These are phyloP conservation scores for Xylariaceae sp. DNA, from an alignment of 2,329 filamentous ascomycete species.

Conservation along the genomic window DNA sequence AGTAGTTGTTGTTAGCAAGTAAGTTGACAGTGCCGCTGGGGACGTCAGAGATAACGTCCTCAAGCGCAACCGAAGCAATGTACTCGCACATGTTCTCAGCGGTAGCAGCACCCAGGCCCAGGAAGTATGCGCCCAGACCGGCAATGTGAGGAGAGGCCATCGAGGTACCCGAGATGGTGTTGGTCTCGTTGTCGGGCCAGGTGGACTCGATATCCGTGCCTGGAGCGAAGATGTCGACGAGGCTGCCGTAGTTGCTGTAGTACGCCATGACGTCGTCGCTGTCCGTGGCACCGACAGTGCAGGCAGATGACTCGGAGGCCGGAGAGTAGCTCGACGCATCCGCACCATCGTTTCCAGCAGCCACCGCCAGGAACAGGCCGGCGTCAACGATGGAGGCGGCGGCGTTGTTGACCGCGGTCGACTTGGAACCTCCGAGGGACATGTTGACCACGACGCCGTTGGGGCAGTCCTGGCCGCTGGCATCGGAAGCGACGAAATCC, in stretches of 20 bases:
- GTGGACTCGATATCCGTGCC: constrained; percentile 37
- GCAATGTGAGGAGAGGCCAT: constrained; percentile 60
- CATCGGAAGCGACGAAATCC: constrained; percentile 40
- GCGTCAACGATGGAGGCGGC: constrained; percentile 39
- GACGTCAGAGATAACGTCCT: constrained; percentile 32
- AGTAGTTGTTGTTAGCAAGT: constrained; percentile 28
- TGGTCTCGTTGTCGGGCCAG: constrained; percentile 34
- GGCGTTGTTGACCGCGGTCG: constrained; percentile 45
- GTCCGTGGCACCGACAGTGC: constrained; percentile 51
- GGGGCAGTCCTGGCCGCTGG: constrained; percentile 36
- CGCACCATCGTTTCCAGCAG: constrained; percentile 48
- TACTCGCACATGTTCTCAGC: constrained; percentile 39
- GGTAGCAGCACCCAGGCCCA: constrained; percentile 35
- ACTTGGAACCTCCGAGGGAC: constrained; percentile 46
- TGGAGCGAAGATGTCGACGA: constrained; percentile 41
- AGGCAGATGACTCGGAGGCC: constrained; percentile 41
- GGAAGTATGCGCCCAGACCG: constrained; percentile 57
- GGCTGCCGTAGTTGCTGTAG: constrained; percentile 47
- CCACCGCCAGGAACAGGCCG: constrained; percentile 49
- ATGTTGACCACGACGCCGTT: constrained; percentile 48
- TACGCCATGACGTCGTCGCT: constrained; percentile 31
- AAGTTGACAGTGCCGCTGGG: constrained; percentile 31
- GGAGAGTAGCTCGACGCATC: constrained; percentile 41
- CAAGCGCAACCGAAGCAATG: constrained; percentile 37
- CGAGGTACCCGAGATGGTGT: constrained; percentile 52